Conservation (phyloP, 805 yeast genomes). For the Candida loeiensis region DNA sequence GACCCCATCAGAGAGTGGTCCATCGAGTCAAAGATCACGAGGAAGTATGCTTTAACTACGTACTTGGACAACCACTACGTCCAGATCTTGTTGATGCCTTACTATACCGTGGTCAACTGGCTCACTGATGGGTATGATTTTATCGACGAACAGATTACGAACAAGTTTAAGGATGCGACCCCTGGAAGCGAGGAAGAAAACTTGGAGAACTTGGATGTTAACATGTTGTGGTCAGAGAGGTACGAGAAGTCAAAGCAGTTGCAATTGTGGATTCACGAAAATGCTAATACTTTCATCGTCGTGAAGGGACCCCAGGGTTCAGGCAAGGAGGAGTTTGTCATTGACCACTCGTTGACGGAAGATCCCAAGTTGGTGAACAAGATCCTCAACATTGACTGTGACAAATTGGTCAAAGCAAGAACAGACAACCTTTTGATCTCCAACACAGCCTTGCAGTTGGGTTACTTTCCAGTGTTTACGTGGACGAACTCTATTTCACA, state of each 20-base stretch:
- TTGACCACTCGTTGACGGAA: slow-evolving; percentile 59
- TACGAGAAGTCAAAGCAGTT: slow-evolving; percentile 63
- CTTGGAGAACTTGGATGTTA: slow-evolving; percentile 6
- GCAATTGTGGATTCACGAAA: slow-evolving; percentile 78
- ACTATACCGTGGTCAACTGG: slow-evolving; percentile 22
- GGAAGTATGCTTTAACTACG: slow-evolving; percentile 49
- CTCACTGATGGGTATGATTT: slow-evolving; percentile 33
- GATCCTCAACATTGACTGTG: slow-evolving; percentile 75
- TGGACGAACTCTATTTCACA: slow-evolving; percentile 82
- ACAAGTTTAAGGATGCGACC: slow-evolving; percentile 11
- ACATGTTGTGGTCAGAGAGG: slow-evolving; percentile 68
- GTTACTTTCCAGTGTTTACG: slow-evolving; percentile 91
- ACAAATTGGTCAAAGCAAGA: slow-evolving; percentile 64
- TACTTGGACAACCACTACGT: slow-evolving; percentile 36
- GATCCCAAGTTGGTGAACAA: slow-evolving; percentile 44
- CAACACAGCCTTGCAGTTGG: slow-evolving; percentile 69
- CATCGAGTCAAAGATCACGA: slow-evolving; percentile 69
- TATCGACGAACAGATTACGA: slow-evolving; percentile 26
- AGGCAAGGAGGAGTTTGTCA: slow-evolving; percentile 81
- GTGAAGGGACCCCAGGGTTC: slow-evolving; percentile 93
- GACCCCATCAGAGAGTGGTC: slow-evolving; percentile 89
- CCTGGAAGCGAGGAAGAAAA: slow-evolving; percentile 29
- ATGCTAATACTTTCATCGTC: slow-evolving; percentile 84
- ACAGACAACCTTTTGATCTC: slow-evolving; percentile 67
- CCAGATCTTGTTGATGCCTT: slow-evolving; percentile 26